Evolutionary conservation across 2,329 filamentous ascomycete genomes (phyloP).

Genomic region (Blumeria hordei): DNA sequence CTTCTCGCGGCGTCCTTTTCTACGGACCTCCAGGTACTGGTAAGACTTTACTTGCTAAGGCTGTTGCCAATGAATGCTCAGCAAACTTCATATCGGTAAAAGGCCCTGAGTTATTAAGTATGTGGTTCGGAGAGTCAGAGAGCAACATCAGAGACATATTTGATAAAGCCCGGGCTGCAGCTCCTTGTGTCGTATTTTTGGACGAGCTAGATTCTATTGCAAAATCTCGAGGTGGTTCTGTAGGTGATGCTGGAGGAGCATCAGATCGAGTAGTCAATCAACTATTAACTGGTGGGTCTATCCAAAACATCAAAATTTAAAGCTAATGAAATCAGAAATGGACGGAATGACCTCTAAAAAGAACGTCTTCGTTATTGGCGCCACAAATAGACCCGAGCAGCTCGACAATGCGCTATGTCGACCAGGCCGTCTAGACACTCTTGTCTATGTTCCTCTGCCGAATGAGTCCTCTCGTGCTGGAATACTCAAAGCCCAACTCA

Average conservation of each 20-base stretch:
- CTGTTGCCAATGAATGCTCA: constrained; percentile 94
- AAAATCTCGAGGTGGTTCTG: constrained; percentile 93
- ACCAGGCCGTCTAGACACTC: constrained; percentile 92
- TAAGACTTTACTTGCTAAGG: constrained; percentile 99
- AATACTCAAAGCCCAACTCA: constrained; percentile 86
- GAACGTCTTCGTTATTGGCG: constrained; percentile 98
- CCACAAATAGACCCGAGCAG: constrained; percentile 96
- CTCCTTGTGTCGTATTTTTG: constrained; percentile 95
- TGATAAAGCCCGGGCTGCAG: constrained; percentile 95
- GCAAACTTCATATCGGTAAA: constrained; percentile 99
- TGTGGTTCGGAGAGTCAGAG: constrained; percentile 99
- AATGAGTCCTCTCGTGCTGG: constrained; percentile 72
- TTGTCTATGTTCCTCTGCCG: constrained; percentile 93
- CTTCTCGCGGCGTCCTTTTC: constrained; percentile 94
- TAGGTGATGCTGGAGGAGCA: constrained; percentile 89
- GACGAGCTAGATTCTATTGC: constrained; percentile 98
- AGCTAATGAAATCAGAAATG: constrained; percentile 41
- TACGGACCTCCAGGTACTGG: constrained; percentile 98
- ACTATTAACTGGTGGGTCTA: constrained; percentile 65
- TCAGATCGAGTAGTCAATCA: constrained; percentile 99
- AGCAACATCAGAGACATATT: constrained; percentile 99
- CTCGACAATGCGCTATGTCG: constrained; percentile 94
- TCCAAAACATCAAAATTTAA: not conserved
- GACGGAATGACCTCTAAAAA: constrained; percentile 99
- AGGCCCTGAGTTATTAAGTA: constrained; percentile 90